Evolutionary conservation across 2,329 filamentous ascomycete species (phyloP), one percentile per base, ranked within the genome.

Genomic region (Corynespora cassiicola): DNA sequence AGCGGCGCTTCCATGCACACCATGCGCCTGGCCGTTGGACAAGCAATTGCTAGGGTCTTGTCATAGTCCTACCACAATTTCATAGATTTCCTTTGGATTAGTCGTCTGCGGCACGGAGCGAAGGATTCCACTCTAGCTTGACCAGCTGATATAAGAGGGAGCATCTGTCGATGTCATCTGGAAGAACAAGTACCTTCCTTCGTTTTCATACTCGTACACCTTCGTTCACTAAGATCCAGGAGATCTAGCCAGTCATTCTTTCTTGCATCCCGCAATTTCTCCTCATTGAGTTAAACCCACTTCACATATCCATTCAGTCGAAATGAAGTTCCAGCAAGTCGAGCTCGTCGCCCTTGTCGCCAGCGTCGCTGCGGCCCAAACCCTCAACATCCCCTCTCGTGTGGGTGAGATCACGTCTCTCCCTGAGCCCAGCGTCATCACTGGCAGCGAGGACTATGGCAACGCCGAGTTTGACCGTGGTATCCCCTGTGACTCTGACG

Each of bases 321-420:
- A 30, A 8, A 60, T 60, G 56, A 49, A 52, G 43, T 40, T 58
- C 18, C 41, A 46, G 9, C 45, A 49, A 25, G 45, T 47, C 15
- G 45, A 50, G 30, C 43, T 62, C 30, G 34, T 50, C 22, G 50
- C 52, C 14, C 42, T 58, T 33, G 30, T 57, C 35, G 58, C 55
- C 29, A 54, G 47, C 33, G 36, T 65, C 22, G 49, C 50, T 14
- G 48, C 54, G 27, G 61, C 61, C 21, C 58, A 66, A 35, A 57
- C 57, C 1, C 56, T 66, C 32, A 59, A 59, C 45, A 66, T 66
- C 16, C 63, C 63, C 2, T 55, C 55, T 20, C 57, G 58, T 25
- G 45, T 47, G 8, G 63, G 63, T 11, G 46, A 40, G 25, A 60
- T 65, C 36, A 34, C 55, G 4, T 45, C 60, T 9, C 58, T 66